phyloP scores from a whole-genome alignment of 75 land plant species.

The Cunninghamia lanceolata region DNA sequence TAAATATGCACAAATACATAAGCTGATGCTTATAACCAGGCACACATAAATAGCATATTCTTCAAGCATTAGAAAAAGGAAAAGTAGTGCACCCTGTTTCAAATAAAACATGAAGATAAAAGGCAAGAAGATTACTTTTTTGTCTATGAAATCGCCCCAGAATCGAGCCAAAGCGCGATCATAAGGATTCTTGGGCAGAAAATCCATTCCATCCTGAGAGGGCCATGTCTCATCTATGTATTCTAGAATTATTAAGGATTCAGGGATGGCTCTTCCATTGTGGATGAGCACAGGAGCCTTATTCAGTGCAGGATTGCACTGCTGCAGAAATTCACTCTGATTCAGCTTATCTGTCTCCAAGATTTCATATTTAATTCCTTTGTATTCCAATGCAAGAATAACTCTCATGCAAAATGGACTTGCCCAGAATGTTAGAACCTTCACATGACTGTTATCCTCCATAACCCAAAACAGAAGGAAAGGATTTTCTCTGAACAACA shows the following conservation, averaged over 20 bases:
- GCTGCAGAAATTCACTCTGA: constrained; percentile 14
- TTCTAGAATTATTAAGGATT: constrained; percentile 22
- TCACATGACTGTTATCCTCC: constrained; percentile 1
- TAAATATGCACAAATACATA: too few relatives aligned
- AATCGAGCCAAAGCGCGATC: constrained; percentile 18
- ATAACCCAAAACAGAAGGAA: background rate
- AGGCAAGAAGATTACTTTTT: background rate
- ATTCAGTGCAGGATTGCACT: constrained; percentile 17
- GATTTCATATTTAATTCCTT: constrained; percentile 20
- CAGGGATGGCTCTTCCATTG: constrained; percentile 25
- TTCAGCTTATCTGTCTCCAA: constrained; percentile 11
- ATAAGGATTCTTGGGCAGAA: constrained; percentile 22
- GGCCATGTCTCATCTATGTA: constrained; percentile 36
- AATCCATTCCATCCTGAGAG: background rate
- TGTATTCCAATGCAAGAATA: constrained; percentile 13
- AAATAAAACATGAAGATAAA: background rate
- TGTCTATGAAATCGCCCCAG: constrained; percentile 26
- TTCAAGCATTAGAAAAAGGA: background rate
- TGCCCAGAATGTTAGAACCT: constrained; percentile 18
- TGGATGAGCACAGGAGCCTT: constrained; percentile 29
- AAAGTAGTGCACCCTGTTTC: too few relatives aligned
- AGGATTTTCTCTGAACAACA: background rate
- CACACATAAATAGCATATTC: background rate
- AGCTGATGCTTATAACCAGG: too few relatives aligned
- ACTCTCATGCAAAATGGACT: constrained; percentile 32